Evolutionary conservation across 108 stramenopile genomes (phyloP).

Genomic region (Halocafeteria seosinensis): DNA sequence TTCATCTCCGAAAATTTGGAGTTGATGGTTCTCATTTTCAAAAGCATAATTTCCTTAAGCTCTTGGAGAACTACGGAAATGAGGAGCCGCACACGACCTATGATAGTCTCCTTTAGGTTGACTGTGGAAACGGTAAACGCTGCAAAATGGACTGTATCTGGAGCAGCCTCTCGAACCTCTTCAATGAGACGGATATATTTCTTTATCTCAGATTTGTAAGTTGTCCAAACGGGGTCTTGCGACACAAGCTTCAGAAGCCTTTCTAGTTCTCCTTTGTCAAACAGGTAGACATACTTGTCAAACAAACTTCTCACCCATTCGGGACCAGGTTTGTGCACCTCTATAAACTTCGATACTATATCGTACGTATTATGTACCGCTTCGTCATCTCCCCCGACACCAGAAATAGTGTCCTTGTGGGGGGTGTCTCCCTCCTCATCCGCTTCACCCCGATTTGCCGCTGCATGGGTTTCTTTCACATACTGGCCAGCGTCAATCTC

Average conservation of each 20-base stretch:
- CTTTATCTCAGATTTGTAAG: not conserved
- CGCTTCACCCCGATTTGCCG: too few species aligned
- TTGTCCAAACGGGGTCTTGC: not conserved
- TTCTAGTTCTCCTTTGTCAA: not conserved
- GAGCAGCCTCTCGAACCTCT: not conserved
- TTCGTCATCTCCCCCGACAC: not conserved
- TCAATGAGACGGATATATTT: not conserved
- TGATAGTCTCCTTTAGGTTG: not conserved
- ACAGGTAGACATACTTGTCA: not conserved
- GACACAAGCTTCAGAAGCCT: not conserved
- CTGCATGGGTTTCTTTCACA: not conserved
- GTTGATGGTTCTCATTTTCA: not conserved
- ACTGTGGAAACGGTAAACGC: not conserved
- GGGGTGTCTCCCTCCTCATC: too few species aligned
- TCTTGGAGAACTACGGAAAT: not conserved
- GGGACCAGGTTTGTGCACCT: not conserved
- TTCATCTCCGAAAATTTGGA: not conserved
- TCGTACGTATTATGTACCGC: not conserved
- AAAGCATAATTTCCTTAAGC: not conserved
- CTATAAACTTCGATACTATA: not conserved
- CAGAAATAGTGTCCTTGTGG: not conserved
- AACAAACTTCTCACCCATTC: not conserved
- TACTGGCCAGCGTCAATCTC: not conserved
- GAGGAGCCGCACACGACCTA: conserved; percentile 4
- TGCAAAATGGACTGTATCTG: not conserved